These are phyloP conservation scores for Alternaria sp. DNA, from an alignment of 2,329 filamentous ascomycete species.

Conservation along the genomic window DNA sequence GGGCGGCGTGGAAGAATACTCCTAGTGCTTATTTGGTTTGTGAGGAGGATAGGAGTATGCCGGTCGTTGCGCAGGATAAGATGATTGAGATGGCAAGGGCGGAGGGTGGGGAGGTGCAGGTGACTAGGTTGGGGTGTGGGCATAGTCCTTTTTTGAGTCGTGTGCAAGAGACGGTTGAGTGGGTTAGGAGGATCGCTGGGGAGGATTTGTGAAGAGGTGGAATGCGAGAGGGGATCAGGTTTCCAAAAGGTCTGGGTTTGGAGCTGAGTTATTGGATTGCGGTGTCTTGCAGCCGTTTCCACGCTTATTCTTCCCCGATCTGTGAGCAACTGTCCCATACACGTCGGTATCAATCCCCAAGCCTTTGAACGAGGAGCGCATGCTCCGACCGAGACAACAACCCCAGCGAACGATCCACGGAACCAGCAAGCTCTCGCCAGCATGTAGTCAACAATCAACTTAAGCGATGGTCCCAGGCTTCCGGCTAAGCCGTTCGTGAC, in stretches of 20 bases:
- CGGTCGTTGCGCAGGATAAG: conserved; percentile 36
- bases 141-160: conserved; percentile 54
- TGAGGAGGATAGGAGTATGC: conserved; percentile 46
- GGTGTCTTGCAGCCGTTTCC: too few relatives aligned
- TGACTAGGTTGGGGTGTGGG: conserved; percentile 41
- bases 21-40: conserved; percentile 47
- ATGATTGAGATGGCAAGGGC: conserved; percentile 38
- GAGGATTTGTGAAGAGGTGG: conserved; percentile 1
- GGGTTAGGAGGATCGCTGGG: conserved; percentile 37
- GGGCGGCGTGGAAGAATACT: conserved; percentile 45
- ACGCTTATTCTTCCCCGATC: too few relatives aligned
- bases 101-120: conserved; percentile 35
- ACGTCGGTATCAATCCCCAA: too few relatives aligned
- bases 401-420: not conserved
- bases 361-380: too few relatives aligned
- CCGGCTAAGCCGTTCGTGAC: not conserved
- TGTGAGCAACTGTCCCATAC: too few relatives aligned
- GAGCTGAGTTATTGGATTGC: not conserved
- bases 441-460: not conserved
- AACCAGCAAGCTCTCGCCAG: not conserved
- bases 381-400: not conserved
- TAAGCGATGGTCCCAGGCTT: not conserved
- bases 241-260: not conserved
- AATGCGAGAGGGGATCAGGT: not conserved
- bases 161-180: conserved; percentile 42